phyloP scores from a whole-genome alignment of 1,284 basidiomycete genomes.

The Inonotus obliquus region DNA sequence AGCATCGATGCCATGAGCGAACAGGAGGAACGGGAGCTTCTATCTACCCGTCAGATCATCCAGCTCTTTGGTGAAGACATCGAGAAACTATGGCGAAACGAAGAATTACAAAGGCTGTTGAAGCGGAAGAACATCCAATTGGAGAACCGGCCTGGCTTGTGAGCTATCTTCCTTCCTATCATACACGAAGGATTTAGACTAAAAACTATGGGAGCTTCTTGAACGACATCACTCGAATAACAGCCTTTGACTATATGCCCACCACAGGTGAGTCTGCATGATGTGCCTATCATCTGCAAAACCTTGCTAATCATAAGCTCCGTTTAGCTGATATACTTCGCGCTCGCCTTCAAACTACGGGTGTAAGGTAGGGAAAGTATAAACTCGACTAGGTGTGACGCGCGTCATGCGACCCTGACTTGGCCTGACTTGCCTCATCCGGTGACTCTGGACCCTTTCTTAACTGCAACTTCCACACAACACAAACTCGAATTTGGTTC shows the following conservation, averaged over 20 bases:
- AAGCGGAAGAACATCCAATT: conserved; percentile 39
- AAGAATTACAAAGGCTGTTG: conserved; percentile 37
- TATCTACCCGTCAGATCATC: conserved; percentile 44
- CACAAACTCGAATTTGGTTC: too few species aligned
- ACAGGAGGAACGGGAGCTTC: conserved; percentile 25
- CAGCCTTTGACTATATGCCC: conserved; percentile 46
- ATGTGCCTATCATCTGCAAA: conserved; percentile 6
- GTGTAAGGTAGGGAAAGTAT: too few species aligned
- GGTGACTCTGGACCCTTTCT: too few species aligned
- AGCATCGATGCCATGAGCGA: conserved; percentile 8
- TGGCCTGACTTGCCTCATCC: too few species aligned
- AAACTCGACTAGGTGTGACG: too few species aligned
- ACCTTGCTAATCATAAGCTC: conserved; percentile 3
- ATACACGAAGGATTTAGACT: conserved; percentile 1
- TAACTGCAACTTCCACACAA: too few species aligned
- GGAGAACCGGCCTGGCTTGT: conserved; percentile 59
- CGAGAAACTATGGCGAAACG: conserved; percentile 43
- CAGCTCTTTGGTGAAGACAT: conserved; percentile 54
- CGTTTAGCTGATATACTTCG: conserved; percentile 53
- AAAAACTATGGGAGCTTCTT: conserved; percentile 42
- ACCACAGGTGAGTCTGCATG: conserved; percentile 36
- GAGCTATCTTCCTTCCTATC: conserved; percentile 26
- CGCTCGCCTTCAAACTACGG: conserved; percentile 58
- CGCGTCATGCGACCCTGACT: too few species aligned
- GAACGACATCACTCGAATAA: conserved; percentile 47